Percentiles rank a stretch among this genome's conserved stretches.
Conservation (phyloP, 306 rosid species). For the Ormosia semicastrata region DNA sequence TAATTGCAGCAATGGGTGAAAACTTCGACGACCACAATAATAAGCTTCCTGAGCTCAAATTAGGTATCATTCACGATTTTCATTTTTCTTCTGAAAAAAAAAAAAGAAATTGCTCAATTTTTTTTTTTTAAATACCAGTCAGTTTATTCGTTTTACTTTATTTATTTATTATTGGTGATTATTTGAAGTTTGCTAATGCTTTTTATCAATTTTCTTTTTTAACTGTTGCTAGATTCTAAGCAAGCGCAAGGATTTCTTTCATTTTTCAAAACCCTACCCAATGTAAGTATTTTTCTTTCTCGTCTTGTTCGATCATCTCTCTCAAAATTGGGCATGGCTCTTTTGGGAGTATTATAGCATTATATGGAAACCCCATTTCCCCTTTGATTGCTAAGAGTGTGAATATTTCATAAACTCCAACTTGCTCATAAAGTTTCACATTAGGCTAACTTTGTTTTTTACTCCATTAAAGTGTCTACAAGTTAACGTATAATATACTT, state of each 20-base stretch:
- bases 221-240: constrained; percentile 64
- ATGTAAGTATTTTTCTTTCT: constrained; percentile 46
- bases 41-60: constrained; percentile 91
- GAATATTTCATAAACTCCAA: background rate
- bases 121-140: background rate
- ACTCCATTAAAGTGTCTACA: background rate
- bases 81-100: background rate
- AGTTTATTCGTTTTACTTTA: background rate
- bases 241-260: constrained; percentile 97
- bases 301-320: background rate
- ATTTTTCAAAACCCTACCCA: constrained; percentile 82
- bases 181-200: constrained; percentile 8
- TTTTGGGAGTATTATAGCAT: background rate
- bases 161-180: background rate
- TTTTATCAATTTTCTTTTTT: background rate
- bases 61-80: constrained; percentile 43
- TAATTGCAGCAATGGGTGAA: constrained; percentile 54
- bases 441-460: background rate
- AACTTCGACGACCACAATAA: constrained; percentile 53
- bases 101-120: background rate
- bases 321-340: background rate
- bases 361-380: background rate
- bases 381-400: background rate
- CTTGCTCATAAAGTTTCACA: background rate
- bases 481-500: background rate